Evolutionary conservation across 116 monocot species (phyloP).

Genomic region (Posidonia oceanica): DNA sequence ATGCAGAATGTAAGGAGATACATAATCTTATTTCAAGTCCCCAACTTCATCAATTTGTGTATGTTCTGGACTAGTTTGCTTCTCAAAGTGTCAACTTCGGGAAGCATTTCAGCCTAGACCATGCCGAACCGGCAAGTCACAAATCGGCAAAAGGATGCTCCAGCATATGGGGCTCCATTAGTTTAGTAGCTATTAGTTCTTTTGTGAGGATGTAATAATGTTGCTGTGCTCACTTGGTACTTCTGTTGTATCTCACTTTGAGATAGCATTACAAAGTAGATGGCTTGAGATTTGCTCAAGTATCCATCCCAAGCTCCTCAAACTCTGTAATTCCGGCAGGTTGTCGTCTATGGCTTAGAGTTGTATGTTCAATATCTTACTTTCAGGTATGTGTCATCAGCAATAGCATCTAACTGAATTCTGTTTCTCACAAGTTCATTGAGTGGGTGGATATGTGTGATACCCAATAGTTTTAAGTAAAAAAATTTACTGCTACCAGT

Average conservation of each 20-base stretch:
- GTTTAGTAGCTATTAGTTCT: slow-evolving; percentile 3
- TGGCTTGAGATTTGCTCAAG: no score
- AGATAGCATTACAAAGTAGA: no score
- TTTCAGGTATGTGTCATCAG: no score
- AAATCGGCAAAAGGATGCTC: slow-evolving; percentile 12
- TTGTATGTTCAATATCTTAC: not conserved
- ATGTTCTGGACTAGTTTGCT: not conserved
- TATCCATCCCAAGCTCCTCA: not conserved
- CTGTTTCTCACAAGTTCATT: no score
- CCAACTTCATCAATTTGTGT: slow-evolving; percentile 5
- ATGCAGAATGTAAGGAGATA: no score
- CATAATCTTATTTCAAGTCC: not conserved
- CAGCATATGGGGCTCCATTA: slow-evolving; percentile 3
- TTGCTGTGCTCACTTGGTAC: not conserved
- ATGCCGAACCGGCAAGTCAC: slow-evolving; percentile 44
- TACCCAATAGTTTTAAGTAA: no score
- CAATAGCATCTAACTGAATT: no score
- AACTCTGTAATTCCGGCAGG: not conserved
- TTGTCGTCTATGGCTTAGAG: not conserved
- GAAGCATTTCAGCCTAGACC: slow-evolving; percentile 10
- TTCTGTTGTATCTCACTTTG: no score
- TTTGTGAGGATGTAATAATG: not conserved
- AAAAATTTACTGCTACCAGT: no score
- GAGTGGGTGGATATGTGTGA: no score
- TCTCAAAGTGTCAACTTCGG: no score